Evolutionary conservation across 108 stramenopile species (phyloP), one percentile per base, ranked within the genome.

Genomic region (Cylindrotheca fusiformis): DNA sequence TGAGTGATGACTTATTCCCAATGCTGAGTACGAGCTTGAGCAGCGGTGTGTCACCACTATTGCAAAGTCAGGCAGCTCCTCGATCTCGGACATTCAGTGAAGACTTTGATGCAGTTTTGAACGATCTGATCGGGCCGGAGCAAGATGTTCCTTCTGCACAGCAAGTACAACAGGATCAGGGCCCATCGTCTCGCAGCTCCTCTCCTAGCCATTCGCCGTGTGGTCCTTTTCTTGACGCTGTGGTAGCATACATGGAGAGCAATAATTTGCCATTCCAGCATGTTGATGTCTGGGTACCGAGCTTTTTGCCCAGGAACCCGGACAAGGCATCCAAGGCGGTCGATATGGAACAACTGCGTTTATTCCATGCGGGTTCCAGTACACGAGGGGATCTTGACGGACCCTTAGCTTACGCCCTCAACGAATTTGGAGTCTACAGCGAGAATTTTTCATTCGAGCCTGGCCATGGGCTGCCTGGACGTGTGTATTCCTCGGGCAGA

Each of bases 251-350:
- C 44, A 66, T 90, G 60, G 65, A 74, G 19, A 54, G 45, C 10
- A 52, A 58, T 4, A 69, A 85, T 58, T 47, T 77, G 17, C 80
- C 85, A 17, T 90, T 90, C 54, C 77, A 86, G 27, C 80, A 85
- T 71, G 76, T 68, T 12, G 88, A 90, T 77, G 50, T 90, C 14
- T 90, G 85, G 85, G 88, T 86, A 0, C 85, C 88, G 2, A 86
- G 75, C 53, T 84, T 65, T 50, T 31, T 68, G 32, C 72, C 57
- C 8, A 60, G 19, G 29, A 64, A 59, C n/a, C 23, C 58, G 0
- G 51, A 58, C 1, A 63, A 58, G 8, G 58, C 63, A 6, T 65
- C 66, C 49, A 76, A 76, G 28, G 63, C 64, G 4, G 63, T 58
- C 1, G 60, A 69, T 29, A 41, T 46, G 41, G 53, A 69, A 44